Base-by-base conservation (phyloP, 768 basidiomycete genomes). In the Ramaria rubella region DNA sequence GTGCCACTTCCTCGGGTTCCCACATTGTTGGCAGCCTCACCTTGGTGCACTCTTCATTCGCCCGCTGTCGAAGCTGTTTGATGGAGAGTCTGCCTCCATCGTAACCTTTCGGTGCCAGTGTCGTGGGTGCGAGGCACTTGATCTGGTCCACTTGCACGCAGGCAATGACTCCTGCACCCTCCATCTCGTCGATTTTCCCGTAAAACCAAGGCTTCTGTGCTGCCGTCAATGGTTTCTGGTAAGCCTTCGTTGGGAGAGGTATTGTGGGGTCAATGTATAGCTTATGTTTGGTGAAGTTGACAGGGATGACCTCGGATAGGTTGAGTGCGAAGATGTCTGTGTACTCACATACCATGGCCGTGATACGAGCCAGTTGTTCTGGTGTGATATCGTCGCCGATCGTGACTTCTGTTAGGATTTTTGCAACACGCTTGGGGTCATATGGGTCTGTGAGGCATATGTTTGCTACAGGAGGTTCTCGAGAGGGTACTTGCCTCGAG, bases 291-390 rank as follows among this genome's bases (percentile, higher is more conserved):
- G 67, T 68, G 1, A 67, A 70, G 7, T 62, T 42, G 0, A 77
- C 68, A 0, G 62, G 58, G 1, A 44, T 49, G 2, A 78, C 75
- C 55, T 79, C 73, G 19, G 67, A 65, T 7, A 76, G 59, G 0
- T 70, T 67, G 1, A 76, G 59, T 5, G 73, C 72, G 54, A 75
- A 79, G 26, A 67, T 61, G 58, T 77, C 74, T 0, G 76, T 72
- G 50, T 65, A 75, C 46, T 69, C 55, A 0, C 5, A 34, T 0
- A 77, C 30, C 2, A 75, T 46, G 0, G 31, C 52, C 0, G 43
- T 19, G 0, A 75, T 69, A 12, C 58, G 15, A 2, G 11, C 14
- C 2, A 58, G 49, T 49, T 79, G 60, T 1, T 57, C 61, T 1
- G 40, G 27, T 0, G 64, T 61, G 0, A 77, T 45, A 49, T 77